Evolutionary conservation across 306 rosid species (phyloP), one percentile per base, ranked within the genome.

Genomic region (Vigna nakashimae): DNA sequence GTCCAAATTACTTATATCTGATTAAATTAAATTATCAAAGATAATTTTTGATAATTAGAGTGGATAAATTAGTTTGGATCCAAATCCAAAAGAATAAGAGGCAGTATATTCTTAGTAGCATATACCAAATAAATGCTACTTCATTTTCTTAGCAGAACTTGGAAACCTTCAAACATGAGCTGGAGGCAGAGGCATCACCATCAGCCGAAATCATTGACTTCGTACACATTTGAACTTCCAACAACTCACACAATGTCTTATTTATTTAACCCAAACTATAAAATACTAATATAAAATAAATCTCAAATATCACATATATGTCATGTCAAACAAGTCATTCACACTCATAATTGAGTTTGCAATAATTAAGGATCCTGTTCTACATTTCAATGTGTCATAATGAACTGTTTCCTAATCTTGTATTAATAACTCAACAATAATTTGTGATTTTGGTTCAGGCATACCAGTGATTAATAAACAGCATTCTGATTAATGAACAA

Each of bases 131-230:
- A 26, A 58, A 58, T 58, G 38, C 4, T 26, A 24, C 9, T 9
- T 56, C 2, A 58, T 55, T 53, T 18, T 11, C 59, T 17, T 8
- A 52, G 30, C 3, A 18, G 62, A 55, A 55, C 14, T 55, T 20
- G 30, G 24, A 24, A 55, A 55, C 1, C 32, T 55, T 55, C 32
- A 55, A 55, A 9, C 32, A 55, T 53, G 28, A 55, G 62, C 32
- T 55, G 62, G 32, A 20, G 15, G 15, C 32, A 55, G 62, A 69
- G 46, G 17, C 9, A 50, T 82, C 72, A 26, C 58, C 26, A 18
- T 58, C 71, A 40, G 87, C 82, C 86, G 80, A 83, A 30, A 82
- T 16, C 18, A 26, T 57, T 80, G 89, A 85, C 91, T 7, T 4
- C 9, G 6, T 20, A 18, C 67, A 69, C 87, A 22, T 42, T 56